Percentiles rank a stretch among this genome's conserved stretches.
phyloP scores from a whole-genome alignment of 2,329 filamentous ascomycete genomes.

The Aspergillus aculeatinus region DNA sequence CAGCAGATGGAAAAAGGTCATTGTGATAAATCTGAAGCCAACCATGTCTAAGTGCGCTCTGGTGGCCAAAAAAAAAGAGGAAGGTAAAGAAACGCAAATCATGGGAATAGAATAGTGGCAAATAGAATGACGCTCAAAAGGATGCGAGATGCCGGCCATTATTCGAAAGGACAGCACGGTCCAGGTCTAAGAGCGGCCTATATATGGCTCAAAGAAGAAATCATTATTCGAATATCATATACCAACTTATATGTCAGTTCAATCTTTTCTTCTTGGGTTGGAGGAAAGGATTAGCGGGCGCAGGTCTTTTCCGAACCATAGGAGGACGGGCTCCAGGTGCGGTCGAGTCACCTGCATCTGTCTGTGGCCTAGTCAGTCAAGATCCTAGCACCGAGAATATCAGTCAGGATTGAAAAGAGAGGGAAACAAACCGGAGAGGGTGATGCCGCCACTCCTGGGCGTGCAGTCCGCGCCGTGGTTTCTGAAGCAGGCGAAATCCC shows the following conservation, averaged over 20 bases:
- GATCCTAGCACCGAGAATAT: neutral
- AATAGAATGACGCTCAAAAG: neutral
- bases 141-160: neutral
- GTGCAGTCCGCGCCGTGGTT: neutral
- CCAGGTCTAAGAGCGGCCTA: neutral
- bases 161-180: neutral
- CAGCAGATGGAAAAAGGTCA: neutral
- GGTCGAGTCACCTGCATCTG: neutral
- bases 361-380: neutral
- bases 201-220: neutral
- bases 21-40: neutral
- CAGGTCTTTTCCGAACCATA: constrained; percentile 30
- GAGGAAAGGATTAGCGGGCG: constrained; percentile 31
- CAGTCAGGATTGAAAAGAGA: neutral
- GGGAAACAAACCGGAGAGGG: neutral
- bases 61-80: neutral
- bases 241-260: constrained; percentile 13
- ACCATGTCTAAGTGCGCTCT: neutral
- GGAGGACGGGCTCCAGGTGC: constrained; percentile 17
- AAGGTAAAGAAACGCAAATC: neutral
- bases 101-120: neutral
- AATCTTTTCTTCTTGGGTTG: constrained; percentile 31
- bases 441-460: neutral
- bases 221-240: neutral
- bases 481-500: constrained; percentile 2